Base-by-base conservation (phyloP, 2,329 filamentous ascomycete genomes). In the Keithomyces neogunnii region DNA sequence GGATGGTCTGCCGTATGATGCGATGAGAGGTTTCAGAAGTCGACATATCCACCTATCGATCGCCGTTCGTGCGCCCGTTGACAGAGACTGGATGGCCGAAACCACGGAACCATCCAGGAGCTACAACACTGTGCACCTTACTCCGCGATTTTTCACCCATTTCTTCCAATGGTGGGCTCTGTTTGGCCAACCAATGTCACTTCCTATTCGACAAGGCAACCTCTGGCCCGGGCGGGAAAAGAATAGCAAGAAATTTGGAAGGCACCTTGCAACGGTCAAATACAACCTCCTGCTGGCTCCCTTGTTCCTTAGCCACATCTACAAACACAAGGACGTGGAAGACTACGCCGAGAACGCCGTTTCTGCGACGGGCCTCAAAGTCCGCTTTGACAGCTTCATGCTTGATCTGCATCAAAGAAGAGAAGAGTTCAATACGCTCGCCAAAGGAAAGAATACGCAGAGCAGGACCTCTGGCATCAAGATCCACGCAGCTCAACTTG, bases 111-210 rank as follows among this genome's bases (percentile, higher is more conserved):
- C 86, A 3, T 95, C 91, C 1, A 81, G 84, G 56, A 97, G 92
- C 64, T 99, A 99, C 73, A 99, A 99, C 64, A 90, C 92, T 0
- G 87, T 97, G 1, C 95, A 99, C 67, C 78, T 99, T 32, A 93
- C 88, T 1, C 93, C 93, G 5, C 85, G 91, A 7, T 96, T 99
- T 73, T 99, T 99, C 66, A 96, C 92, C 0, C 93, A 99, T 66
- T 99, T 99, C 74, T 97, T 91, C 71, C 84, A 85, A 52, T 99
- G 93, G 93, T 97, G 91, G 90, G 92, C 88, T 1, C 82, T 97
- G 59, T 99, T 99, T 68, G 90, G 90, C 7, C 91, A 92, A 1
- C 87, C 92, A 7, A 90, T 97, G 84, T 95, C 92, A 9, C 76
- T 99, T 31, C 95, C 93, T 9, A 86, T 99, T 52, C 88, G 93